Evolutionary conservation across 2,329 filamentous ascomycete species (phyloP), one percentile per base, ranked within the genome.

Genomic region (Epichloe festucae): DNA sequence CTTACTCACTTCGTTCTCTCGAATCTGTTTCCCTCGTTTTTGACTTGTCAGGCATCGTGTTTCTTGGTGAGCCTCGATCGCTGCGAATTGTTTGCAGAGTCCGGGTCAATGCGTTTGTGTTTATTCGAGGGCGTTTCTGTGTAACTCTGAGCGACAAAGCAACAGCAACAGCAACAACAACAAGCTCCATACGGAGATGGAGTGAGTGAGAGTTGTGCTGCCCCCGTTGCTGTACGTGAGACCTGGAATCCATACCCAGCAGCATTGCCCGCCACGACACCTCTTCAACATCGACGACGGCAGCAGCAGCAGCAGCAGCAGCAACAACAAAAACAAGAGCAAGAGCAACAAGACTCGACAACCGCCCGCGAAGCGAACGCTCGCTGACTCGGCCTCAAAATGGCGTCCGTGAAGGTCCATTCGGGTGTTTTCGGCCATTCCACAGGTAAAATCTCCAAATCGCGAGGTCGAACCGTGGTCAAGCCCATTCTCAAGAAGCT

Each of bases 401-500:
- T 58, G 46, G 55, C 58, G 45, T 62, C 64, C 51, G 61, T 61
- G 55, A 73, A 62, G 54, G 50, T 56, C 36, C 57, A 57, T 48
- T 54, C 57, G 49, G 44, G 40, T 45, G 44, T 41, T 19, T 50
- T 54, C 15, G 48, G 53, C 52, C 54, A 42, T n/a, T n/a, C 52
- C 35, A 35, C 59, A 50, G 57, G 57, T 48, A 65, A 65, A 53
- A 59, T 65, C 56, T 63, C 69, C 60, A 79, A 79, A 62, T 60
- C 70, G 48, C 69, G 70, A 58, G 65, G 66, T 50, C 74, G 73
- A 58, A 68, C 68, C 53, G 69, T 70, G 53, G 76, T 80, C 56
- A 82, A 81, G 65, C 80, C 80, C 10, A 82, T 83, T 44, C 67
- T 84, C 50, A 81, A 81, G 64, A 82, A 81, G 62, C 62, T 76